Base-by-base conservation (phyloP, 2,329 filamentous ascomycete species). In the Conoideocrella luteorostrata region DNA sequence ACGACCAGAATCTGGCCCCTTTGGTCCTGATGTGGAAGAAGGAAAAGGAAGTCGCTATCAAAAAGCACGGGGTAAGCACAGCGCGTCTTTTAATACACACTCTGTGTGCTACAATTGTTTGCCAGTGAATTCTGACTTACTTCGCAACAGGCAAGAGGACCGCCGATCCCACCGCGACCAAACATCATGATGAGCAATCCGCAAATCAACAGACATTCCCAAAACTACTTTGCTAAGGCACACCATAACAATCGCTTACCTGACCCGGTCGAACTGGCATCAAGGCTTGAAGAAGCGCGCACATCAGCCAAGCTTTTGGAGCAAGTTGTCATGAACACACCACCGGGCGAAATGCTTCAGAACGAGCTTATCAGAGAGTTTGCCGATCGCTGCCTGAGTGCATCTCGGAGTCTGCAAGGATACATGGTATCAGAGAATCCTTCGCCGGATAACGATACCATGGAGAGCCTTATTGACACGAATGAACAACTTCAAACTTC, bases 291-390 rank as follows among this genome's bases (percentile, higher is more conserved):
- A 61, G 93, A 98, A 68, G 90, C 91, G 7, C 80, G 80, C 49
- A 95, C 88, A 3, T 94, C 89, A 3, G 90, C 91, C 6, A 91
- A 90, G 62, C 79, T 98, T 5, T 78, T 98, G n/a, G 78, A 88
- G 41, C 91, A 98, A 64, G 83, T 96, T 6, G 82, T 95, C 15
- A 86, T 91, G 64, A 90, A 86, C 45, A 95, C 90, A 0, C 80
- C 88, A 0, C 74, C 84, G 0, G 68, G 75, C 12, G 89, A 95
- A 59, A 70, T 96, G 20, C 73, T 89, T 17, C 65, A 73, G 43
- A 91, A 94, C 57, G 91, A 96, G n/a, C 74, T 98, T 41, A 82
- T 96, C 61, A 86, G 84, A 59, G 93, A 98, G 67, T 97, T 98
- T 60, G 80, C 84, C 38, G 84, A 93, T 54, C 83, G 93, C 20